Evolutionary conservation across 331 rosid genomes (phyloP).

Genomic region (Stylosanthes scabra): DNA sequence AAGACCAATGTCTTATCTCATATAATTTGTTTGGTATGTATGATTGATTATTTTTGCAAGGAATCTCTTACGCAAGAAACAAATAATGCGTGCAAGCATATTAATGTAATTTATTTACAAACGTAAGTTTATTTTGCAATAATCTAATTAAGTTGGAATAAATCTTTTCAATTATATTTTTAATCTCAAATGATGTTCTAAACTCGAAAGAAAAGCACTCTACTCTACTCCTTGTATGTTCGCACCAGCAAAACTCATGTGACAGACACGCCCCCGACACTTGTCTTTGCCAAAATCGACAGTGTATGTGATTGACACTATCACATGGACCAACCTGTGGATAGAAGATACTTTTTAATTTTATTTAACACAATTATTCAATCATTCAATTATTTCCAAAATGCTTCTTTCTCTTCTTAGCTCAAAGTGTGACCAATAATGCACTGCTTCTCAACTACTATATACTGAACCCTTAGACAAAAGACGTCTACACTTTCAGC

Average conservation of each 20-base stretch:
- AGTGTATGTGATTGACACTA: slow-evolving; percentile 38
- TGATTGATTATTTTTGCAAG: not conserved
- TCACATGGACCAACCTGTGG: slow-evolving; percentile 78
- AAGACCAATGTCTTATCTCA: not conserved
- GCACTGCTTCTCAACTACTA: slow-evolving; percentile 34
- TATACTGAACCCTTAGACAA: slow-evolving; percentile 45
- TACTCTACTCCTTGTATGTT: slow-evolving; percentile 38
- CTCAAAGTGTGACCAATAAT: slow-evolving; percentile 66
- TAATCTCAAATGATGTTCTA: not conserved
- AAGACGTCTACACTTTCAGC: slow-evolving; percentile 38
- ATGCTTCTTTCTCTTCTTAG: slow-evolving; percentile 14
- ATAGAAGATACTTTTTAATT: slow-evolving; percentile 37
- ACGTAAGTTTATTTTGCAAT: not conserved
- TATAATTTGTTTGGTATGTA: not conserved
- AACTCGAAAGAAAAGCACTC: slow-evolving; percentile 23
- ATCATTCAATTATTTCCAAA: slow-evolving; percentile 40
- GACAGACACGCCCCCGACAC: slow-evolving; percentile 48
- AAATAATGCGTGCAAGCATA: not conserved
- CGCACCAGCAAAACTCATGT: slow-evolving; percentile 43
- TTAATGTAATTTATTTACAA: too few species aligned
- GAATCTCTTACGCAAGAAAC: not conserved
- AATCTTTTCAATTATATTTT: too few species aligned
- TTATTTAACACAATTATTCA: slow-evolving; percentile 45
- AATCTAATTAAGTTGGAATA: not conserved
- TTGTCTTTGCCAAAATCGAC: slow-evolving; percentile 40